phyloP scores from a whole-genome alignment of 805 yeast genomes.

The Saturnispora besseyi region DNA sequence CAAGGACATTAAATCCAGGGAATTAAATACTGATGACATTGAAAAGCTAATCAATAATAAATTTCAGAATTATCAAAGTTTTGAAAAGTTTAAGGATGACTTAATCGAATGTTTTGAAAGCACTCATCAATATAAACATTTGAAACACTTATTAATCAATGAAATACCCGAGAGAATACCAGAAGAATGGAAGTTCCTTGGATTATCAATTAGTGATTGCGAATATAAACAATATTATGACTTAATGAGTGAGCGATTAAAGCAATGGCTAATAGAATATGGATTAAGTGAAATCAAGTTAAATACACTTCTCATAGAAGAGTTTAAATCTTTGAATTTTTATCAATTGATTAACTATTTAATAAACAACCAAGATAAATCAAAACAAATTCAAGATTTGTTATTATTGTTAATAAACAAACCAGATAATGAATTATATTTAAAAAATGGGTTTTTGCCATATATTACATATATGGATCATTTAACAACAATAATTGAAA shows the following conservation, averaged over 20 bases:
- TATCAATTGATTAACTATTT: conserved; percentile 3
- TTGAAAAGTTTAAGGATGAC: conserved; percentile 2
- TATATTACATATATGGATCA: conserved; percentile 12
- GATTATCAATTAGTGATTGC: background rate
- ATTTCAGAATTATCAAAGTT: conserved; percentile 8
- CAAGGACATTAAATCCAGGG: conserved; percentile 4
- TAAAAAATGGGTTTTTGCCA: conserved; percentile 8
- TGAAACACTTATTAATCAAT: background rate
- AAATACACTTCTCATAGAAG: background rate
- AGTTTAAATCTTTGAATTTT: background rate
- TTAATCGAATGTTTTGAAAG: conserved; percentile 1
- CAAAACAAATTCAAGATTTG: conserved; percentile 7
- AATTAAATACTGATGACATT: conserved; percentile 1
- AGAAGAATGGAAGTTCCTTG: conserved; percentile 1
- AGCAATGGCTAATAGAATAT: conserved; percentile 8
- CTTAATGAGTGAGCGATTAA: conserved; percentile 7
- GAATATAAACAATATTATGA: conserved; percentile 9
- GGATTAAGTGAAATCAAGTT: background rate
- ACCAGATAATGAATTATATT: background rate
- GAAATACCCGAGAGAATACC: background rate
- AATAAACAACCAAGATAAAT: conserved; percentile 4
- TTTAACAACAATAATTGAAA: conserved; percentile 5
- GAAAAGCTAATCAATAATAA: conserved; percentile 5
- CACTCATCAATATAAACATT: background rate
- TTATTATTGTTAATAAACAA: conserved; percentile 5